Base-by-base conservation (phyloP, 768 basidiomycete species). In the Trametes cinnabarina region DNA sequence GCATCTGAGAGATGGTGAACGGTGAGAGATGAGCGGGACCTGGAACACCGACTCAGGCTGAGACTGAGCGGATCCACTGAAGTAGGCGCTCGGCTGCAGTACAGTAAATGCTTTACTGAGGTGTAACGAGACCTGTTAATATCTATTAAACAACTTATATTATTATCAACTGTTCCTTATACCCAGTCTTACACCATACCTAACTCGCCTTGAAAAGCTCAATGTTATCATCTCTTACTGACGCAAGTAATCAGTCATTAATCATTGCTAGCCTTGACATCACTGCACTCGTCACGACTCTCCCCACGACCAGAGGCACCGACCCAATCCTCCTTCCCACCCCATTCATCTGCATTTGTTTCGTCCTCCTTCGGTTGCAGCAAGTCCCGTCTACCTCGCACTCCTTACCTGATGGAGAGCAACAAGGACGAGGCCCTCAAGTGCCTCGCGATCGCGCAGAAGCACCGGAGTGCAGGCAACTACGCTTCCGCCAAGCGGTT, bases 351-450 rank as follows among this genome's bases (percentile, higher is more conserved):
- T 47, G 30, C 35, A 51, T 34, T 12, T 17, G 22, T 30, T 78
- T 80, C 89, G 90, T 92, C 12, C 30, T 32, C 30, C 75, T 78
- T 78, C 59, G 82, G 81, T 71, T 89, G 79, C 71, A 91, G 90
- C 70, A 15, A 73, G 78, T 61, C 92, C 81, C 63, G 6, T 75
- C 73, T 3, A 81, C 69, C 37, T 85, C 85, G 5, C 28, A 4
- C 17, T 14, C 20, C 42, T 41, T 30, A 19, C 1, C 55, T 34
- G 50, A 90, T 91, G 89, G 89, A 90, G 72, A 86, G 87, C 73
- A 96, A 96, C 79, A 91, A 84, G 65, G 93, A 96, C 69, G 93
- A 96, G 73, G 93, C 93, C 34, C 71, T 88, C 56, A 85, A 88
- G 65, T 92, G 91, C 69, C 80, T 96, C 49, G 70, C 74, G 47